Conservation (phyloP, 768 basidiomycete species). For the Boletus subcaerulescens region DNA sequence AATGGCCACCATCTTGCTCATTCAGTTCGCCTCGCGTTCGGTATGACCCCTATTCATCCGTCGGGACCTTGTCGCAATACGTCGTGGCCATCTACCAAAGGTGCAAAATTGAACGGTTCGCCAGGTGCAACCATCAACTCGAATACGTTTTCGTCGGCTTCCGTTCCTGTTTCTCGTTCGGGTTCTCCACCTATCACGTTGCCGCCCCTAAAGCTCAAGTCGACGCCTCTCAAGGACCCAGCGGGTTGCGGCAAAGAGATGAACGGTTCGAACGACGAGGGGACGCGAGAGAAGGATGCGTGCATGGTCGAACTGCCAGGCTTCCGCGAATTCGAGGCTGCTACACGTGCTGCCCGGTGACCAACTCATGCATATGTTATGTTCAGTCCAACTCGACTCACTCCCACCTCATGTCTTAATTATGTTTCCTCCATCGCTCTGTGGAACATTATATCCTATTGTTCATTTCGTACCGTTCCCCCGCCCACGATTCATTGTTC, state of each 20-base stretch:
- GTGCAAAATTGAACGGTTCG: slow-evolving; percentile 9
- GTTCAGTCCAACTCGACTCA: neutral
- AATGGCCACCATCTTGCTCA: slow-evolving; percentile 72
- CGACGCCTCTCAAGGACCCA: slow-evolving; percentile 16
- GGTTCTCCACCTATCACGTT: slow-evolving; percentile 69
- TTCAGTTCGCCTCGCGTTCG: slow-evolving; percentile 83
- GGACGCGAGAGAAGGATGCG: slow-evolving; percentile 15
- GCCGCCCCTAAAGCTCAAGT: slow-evolving; percentile 58
- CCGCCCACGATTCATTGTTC: slow-evolving; percentile 4
- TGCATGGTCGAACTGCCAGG: slow-evolving; percentile 53
- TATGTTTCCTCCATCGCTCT: slow-evolving; percentile 5
- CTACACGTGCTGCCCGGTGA: slow-evolving; percentile 28
- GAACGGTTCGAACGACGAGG: slow-evolving; percentile 21
- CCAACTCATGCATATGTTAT: neutral
- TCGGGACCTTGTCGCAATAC: slow-evolving; percentile 35
- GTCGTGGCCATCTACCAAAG: slow-evolving; percentile 35
- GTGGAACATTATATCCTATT: slow-evolving; percentile 22
- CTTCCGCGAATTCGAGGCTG: slow-evolving; percentile 64
- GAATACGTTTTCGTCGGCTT: slow-evolving; percentile 17
- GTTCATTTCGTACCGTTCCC: neutral
- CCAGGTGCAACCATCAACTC: slow-evolving; percentile 6
- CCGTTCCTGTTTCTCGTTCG: slow-evolving; percentile 57
- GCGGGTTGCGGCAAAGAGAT: slow-evolving; percentile 18
- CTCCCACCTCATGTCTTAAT: neutral
- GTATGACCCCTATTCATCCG: slow-evolving; percentile 79